Evolutionary conservation across 768 basidiomycete species (phyloP), one percentile per base, ranked within the genome.

Genomic region (Mycena indigotica): DNA sequence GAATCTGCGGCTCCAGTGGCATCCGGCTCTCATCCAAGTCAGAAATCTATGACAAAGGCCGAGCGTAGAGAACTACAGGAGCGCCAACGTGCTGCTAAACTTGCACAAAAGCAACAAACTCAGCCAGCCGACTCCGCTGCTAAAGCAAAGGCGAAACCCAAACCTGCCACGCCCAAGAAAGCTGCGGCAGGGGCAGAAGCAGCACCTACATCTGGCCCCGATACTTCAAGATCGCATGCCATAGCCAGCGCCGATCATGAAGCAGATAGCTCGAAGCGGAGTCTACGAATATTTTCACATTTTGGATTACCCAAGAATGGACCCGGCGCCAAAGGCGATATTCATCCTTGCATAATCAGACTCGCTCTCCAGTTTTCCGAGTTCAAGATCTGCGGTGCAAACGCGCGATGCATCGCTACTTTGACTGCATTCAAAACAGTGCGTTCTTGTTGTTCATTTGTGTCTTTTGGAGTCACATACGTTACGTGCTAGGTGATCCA

Each of bases 371-470:
- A 95, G 61, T 96, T 98, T 74, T 85, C 92, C 6, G 87, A 90
- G 64, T 98, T 98, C 76, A 88, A 87, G 71, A 89, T 98, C 62
- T 87, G 88, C 49, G 97, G 97, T 6, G 91, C 95, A 15, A 98
- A 99, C 72, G 96, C 97, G 5, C 80, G 97, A 58, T 95, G 94
- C 66, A 95, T 98, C 44, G 94, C 93, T 4, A 93, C 93, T 63
- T 76, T 98, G 62, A 86, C 84, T 32, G 90, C 91, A 5, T 95
- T 99, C 77, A 94, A 96, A 75, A 88, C 87, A 52, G 96, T 97
- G 67, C 28, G 87, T 74, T 50, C 29, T 53, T 70, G 50, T 13
- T 4, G 55, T 44, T 26, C 35, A 48, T 45, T 55, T 52, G 15
- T 28, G 41, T 58, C 38, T 46, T 25, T 54, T 25, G 53, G 15